These are phyloP conservation scores for Agaricales sp. DNA, from an alignment of 1,284 basidiomycete species.

Conservation along the genomic window DNA sequence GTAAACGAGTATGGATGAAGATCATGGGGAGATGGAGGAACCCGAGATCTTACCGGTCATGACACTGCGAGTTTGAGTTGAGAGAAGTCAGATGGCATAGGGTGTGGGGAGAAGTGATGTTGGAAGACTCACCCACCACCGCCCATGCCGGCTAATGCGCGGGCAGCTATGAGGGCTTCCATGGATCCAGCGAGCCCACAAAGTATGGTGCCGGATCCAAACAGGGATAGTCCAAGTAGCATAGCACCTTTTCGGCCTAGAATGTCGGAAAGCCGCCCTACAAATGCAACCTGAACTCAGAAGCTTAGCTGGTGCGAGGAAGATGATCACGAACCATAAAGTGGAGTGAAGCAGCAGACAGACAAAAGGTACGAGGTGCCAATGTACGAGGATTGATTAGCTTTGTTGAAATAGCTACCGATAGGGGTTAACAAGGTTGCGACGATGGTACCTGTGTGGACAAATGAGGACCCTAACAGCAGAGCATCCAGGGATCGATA, in stretches of 20 bases:
- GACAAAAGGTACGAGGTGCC: constrained; percentile 83
- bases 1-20: constrained; percentile 13
- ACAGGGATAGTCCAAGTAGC: constrained; percentile 71
- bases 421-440: constrained; percentile 73
- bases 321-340: constrained; percentile 56
- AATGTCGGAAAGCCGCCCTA: constrained; percentile 81
- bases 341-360: constrained; percentile 84
- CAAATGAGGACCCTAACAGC: too few species aligned
- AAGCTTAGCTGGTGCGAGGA: constrained; percentile 12
- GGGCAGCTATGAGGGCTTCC: constrained; percentile 70
- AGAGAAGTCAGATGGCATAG: constrained; percentile 4
- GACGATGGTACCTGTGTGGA: constrained; percentile 54
- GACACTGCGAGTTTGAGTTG: not conserved
- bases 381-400: constrained; percentile 77
- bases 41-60: constrained; percentile 3
- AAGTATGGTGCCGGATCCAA: constrained; percentile 73
- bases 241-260: constrained; percentile 79
- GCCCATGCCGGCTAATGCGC: constrained; percentile 83
- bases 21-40: constrained; percentile 9
- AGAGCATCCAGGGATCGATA: not conserved
- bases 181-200: constrained; percentile 81
- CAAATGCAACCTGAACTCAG: constrained; percentile 5
- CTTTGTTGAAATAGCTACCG: constrained; percentile 69
- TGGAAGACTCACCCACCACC: constrained; percentile 63
- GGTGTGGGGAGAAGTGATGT: constrained; percentile 11